These are phyloP conservation scores for Medicago lupulina DNA, from an alignment of 306 rosid genomes.

Conservation along the genomic window DNA sequence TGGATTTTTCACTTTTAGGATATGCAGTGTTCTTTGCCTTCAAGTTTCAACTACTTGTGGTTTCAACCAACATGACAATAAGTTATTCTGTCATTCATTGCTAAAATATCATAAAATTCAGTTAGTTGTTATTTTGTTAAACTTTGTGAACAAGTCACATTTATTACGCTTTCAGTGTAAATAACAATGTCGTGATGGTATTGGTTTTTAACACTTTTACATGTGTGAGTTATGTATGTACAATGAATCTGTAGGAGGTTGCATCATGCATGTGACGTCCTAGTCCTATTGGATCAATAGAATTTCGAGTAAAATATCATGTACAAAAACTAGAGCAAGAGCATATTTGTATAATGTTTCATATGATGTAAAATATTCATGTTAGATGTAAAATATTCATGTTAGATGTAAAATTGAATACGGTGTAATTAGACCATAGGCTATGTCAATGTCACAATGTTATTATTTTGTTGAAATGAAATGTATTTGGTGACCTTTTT, in stretches of 20 bases:
- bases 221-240: slow-evolving; percentile 12
- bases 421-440: too few relatives aligned
- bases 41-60: not conserved
- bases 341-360: too few relatives aligned
- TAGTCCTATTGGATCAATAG: not conserved
- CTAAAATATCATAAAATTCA: slow-evolving; percentile 29
- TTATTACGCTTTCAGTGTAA: slow-evolving; percentile 30
- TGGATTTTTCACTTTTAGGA: slow-evolving; percentile 32
- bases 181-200: slow-evolving; percentile 10
- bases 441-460: too few relatives aligned
- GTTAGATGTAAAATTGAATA: too few relatives aligned
- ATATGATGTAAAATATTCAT: too few relatives aligned
- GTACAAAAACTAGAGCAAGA: too few relatives aligned
- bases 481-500: too few relatives aligned
- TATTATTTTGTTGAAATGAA: too few relatives aligned
- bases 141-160: slow-evolving; percentile 37
- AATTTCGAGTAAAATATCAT: too few relatives aligned
- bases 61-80: slow-evolving; percentile 22
- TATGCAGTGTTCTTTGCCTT: slow-evolving; percentile 22
- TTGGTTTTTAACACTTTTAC: slow-evolving; percentile 36
- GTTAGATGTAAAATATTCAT: too few relatives aligned
- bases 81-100: slow-evolving; percentile 38
- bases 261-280: slow-evolving; percentile 35
- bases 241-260: slow-evolving; percentile 40
- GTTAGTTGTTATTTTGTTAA: slow-evolving; percentile 38